A percentile compares a stretch with the other conserved stretches of the same genome.
These are phyloP conservation scores for Parasarocladium wereldwijsianum DNA, from an alignment of 2,329 filamentous ascomycete species.

Conservation along the genomic window DNA sequence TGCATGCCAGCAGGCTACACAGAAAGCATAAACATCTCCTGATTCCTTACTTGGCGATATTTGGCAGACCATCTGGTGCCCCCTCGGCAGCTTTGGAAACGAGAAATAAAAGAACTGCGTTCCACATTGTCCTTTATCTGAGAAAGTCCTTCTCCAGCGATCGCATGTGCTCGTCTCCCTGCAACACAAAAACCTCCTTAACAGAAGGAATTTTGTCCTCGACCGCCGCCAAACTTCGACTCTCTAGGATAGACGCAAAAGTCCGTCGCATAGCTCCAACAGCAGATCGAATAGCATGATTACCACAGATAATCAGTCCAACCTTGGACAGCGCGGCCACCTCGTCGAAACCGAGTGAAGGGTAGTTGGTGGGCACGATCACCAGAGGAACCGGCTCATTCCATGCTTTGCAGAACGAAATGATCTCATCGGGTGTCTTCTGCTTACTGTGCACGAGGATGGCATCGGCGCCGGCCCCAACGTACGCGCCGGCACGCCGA, in stretches of 20 bases:
- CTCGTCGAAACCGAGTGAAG: slow-evolving; percentile 1
- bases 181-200: background rate
- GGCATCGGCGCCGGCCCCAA: background rate
- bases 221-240: background rate
- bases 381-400: background rate
- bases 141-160: slow-evolving; percentile 1
- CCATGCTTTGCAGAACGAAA: slow-evolving; percentile 2
- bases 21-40: too few relatives aligned
- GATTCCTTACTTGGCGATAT: too few relatives aligned
- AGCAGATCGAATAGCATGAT: slow-evolving; percentile 1
- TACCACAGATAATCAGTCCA: slow-evolving; percentile 2
- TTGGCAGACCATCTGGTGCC: too few relatives aligned
- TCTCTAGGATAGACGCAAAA: background rate
- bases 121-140: too few relatives aligned
- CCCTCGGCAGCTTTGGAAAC: too few relatives aligned
- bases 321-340: slow-evolving; percentile 2
- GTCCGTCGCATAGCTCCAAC: background rate
- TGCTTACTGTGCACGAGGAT: slow-evolving; percentile 3
- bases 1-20: too few relatives aligned
- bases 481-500: background rate
- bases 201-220: slow-evolving; percentile 1
- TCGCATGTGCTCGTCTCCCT: background rate
- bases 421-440: slow-evolving; percentile 1
- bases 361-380: slow-evolving; percentile 1
- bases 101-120: too few relatives aligned